Conservation (phyloP, 441 rosid species). For the Syzygium malaccense region DNA sequence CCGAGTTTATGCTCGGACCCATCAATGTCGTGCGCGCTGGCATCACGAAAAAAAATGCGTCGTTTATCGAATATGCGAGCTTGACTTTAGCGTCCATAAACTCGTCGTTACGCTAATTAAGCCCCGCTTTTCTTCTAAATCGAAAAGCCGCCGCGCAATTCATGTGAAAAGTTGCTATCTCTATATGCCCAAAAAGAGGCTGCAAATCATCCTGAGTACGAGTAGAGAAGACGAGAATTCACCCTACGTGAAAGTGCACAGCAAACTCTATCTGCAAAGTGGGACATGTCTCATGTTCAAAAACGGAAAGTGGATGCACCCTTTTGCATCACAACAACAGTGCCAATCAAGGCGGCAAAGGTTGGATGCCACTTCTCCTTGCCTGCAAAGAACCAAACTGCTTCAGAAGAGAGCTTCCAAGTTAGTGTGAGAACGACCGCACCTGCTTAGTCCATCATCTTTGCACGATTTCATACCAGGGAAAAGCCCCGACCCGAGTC, state of each 20-base stretch:
- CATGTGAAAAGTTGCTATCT: not conserved
- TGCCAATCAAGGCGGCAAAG: not conserved
- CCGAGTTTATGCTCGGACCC: not conserved
- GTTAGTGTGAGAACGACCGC: not conserved
- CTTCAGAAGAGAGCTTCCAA: not conserved
- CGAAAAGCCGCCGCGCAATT: too few relatives aligned
- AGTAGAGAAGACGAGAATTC: not conserved
- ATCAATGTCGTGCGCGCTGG: too few relatives aligned
- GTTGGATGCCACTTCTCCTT: not conserved
- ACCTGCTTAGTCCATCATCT: not conserved
- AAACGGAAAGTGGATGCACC: not conserved
- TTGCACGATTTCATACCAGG: not conserved
- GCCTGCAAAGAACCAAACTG: not conserved
- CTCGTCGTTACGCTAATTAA: not conserved
- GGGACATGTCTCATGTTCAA: not conserved
- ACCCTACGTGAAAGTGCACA: not conserved
- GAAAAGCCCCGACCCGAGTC: not conserved
- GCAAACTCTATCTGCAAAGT: not conserved
- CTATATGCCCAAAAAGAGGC: not conserved
- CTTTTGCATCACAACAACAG: not conserved
- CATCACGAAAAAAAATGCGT: too few relatives aligned
- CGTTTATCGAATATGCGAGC: not conserved
- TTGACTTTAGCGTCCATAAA: not conserved
- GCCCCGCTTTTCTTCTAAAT: not conserved
- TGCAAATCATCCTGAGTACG: not conserved